phyloP scores from a whole-genome alignment of 2,329 filamentous ascomycete genomes.

The Aureobasidium sp. region DNA sequence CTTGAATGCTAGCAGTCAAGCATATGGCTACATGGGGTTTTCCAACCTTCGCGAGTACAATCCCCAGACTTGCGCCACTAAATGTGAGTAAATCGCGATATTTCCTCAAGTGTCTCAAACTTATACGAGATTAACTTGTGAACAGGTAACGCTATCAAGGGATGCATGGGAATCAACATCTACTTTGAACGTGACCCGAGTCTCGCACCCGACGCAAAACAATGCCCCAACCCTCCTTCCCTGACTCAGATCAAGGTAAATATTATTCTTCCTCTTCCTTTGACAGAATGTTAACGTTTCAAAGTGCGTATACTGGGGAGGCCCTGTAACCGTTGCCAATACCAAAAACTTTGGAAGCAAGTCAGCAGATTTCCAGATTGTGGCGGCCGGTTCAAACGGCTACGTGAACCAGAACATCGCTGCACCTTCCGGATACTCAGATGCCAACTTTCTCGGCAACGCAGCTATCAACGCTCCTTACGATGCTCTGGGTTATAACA shows the following conservation, averaged over 20 bases:
- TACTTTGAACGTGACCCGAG: slow-evolving; percentile 28
- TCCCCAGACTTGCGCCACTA: slow-evolving; percentile 20
- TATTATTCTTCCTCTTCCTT: no score
- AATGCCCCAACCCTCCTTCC: slow-evolving; percentile 39
- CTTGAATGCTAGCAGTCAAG: slow-evolving; percentile 23
- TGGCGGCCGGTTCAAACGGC: slow-evolving; percentile 23
- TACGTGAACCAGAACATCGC: slow-evolving; percentile 19
- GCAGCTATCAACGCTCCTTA: slow-evolving; percentile 33
- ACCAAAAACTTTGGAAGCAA: slow-evolving; percentile 32
- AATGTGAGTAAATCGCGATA: neutral
- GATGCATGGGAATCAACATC: slow-evolving; percentile 24
- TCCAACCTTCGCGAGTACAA: slow-evolving; percentile 25
- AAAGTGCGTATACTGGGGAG: slow-evolving; percentile 41
- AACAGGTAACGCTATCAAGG: slow-evolving; percentile 3
- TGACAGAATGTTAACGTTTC: neutral
- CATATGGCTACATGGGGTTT: slow-evolving; percentile 24
- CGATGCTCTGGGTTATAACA: slow-evolving; percentile 31
- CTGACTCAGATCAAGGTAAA: slow-evolving; percentile 33
- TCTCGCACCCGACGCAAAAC: slow-evolving; percentile 31
- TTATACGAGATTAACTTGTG: neutral
- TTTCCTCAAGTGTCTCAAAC: neutral
- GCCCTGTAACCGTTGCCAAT: slow-evolving; percentile 29
- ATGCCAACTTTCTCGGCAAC: slow-evolving; percentile 24
- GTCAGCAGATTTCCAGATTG: slow-evolving; percentile 22
- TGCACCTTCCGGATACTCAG: slow-evolving; percentile 25